These are phyloP conservation scores for Metarhizium humberi DNA, from an alignment of 2,329 filamentous ascomycete species.

Conservation along the genomic window DNA sequence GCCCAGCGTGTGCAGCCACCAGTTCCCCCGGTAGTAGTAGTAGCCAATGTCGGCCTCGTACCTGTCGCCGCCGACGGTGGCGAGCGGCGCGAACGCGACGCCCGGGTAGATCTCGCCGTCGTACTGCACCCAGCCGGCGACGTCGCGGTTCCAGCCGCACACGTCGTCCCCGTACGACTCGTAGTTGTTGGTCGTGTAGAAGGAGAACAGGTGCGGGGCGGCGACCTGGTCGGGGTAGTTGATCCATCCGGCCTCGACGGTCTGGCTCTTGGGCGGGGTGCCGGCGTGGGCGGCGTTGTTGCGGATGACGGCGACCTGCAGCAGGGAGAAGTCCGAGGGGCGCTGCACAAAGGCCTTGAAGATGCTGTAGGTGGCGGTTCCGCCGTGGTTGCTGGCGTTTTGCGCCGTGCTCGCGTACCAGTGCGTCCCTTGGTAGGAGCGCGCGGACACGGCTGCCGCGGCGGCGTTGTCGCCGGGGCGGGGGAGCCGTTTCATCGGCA, in stretches of 20 bases:
- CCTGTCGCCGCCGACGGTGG: slow-evolving; percentile 9
- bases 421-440: slow-evolving; percentile 8
- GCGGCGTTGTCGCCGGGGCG: not conserved
- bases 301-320: slow-evolving; percentile 12
- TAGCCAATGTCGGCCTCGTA: slow-evolving; percentile 10
- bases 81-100: slow-evolving; percentile 7
- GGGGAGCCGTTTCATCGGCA: slow-evolving; percentile 9
- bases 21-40: slow-evolving; percentile 9
- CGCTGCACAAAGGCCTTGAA: slow-evolving; percentile 10
- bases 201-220: slow-evolving; percentile 11
- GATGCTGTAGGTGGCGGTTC: slow-evolving; percentile 9
- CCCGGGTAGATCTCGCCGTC: slow-evolving; percentile 11
- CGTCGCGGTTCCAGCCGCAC: slow-evolving; percentile 12
- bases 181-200: slow-evolving; percentile 13
- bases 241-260: slow-evolving; percentile 14
- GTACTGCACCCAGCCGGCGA: slow-evolving; percentile 12
- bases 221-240: slow-evolving; percentile 8
- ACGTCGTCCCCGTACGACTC: slow-evolving; percentile 7
- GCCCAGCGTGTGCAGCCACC: slow-evolving; percentile 11
- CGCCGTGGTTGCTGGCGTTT: slow-evolving; percentile 8
- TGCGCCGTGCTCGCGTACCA: slow-evolving; percentile 12
- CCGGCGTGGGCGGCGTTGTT: slow-evolving; percentile 6
- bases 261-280: slow-evolving; percentile 7
- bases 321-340: slow-evolving; percentile 11
- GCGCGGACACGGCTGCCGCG: not conserved